Evolutionary conservation across 2,329 filamentous ascomycete genomes (phyloP), one percentile per base, ranked within the genome.

Genomic region (Bipolaris victoriae): DNA sequence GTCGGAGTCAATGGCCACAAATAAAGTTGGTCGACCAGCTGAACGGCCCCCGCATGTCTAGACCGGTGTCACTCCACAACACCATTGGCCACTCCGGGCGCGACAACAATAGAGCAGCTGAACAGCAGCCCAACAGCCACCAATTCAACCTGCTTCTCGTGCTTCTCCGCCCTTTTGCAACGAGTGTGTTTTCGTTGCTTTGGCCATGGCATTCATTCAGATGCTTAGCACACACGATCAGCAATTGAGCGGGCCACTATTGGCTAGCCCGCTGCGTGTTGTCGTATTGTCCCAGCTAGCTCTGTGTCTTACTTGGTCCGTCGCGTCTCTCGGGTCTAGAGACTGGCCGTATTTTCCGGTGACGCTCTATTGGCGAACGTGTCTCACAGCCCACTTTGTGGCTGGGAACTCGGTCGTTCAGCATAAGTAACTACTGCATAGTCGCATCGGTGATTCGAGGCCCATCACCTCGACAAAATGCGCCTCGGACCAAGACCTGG

Each of bases 311-410:
- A 44, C 56, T 56, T 52, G 50, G 36, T 31, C 58, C n/a, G 55
- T 63, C 57, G 51, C 58, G 51, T 52, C 45, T 54, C 24, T 54
- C 62, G 58, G 57, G 60, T 60, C 63, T 62, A 57, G 50, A 56
- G 51, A 60, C 57, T 60, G 57, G 57, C 55, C 55, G 58, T 61
- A 57, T 63, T 58, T 48, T 57, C 53, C 57, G 20, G 49, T 52
- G 36, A 39, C 37, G 49, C 61, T 49, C 57, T 59, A 71, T 74
- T 70, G 71, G 67, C 48, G 54, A 61, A 55, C 39, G 51, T 58
- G 64, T 69, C 66, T 66, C 62, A 67, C 64, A 61, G 43, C 57
- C 55, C 58, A 63, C 60, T 54, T 60, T 57, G 68, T 69, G 67
- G 67, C 67, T 68, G 64, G 59, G 40, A 59, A 60, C 59, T 61